Conservation (phyloP, 768 basidiomycete genomes). For the Leccinum barrowsii region DNA sequence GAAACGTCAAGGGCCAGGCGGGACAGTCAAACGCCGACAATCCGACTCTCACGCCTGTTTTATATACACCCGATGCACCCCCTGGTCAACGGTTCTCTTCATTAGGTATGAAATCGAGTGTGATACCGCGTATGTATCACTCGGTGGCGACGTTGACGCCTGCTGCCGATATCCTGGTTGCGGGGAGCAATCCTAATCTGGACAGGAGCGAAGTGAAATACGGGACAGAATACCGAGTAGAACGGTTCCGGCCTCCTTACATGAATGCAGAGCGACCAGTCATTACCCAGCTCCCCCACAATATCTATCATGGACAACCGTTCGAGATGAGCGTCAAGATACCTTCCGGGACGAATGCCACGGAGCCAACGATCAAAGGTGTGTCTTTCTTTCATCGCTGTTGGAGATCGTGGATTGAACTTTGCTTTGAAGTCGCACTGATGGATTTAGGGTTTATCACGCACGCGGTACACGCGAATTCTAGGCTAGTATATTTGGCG, state of each 20-base stretch:
- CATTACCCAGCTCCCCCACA: conserved; percentile 34
- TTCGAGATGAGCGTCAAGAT: conserved; percentile 44
- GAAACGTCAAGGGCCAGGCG: conserved; percentile 64
- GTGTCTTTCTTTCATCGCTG: conserved; percentile 6
- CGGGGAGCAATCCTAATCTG: conserved; percentile 81
- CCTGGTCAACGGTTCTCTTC: conserved; percentile 56
- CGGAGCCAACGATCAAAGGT: conserved; percentile 50
- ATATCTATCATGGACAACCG: conserved; percentile 44
- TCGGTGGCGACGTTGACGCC: conserved; percentile 82
- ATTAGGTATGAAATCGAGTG: conserved; percentile 56
- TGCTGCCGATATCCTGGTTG: conserved; percentile 67
- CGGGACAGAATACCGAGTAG: conserved; percentile 86
- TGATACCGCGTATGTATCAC: conserved; percentile 76
- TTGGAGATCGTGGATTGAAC: conserved; percentile 3
- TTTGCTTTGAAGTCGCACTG: conserved; percentile 48
- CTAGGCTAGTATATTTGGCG: conserved; percentile 67
- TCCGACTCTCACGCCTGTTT: conserved; percentile 61
- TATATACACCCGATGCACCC: conserved; percentile 61
- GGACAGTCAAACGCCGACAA: conserved; percentile 78
- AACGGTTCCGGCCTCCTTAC: conserved; percentile 84
- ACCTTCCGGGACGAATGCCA: conserved; percentile 34
- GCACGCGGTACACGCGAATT: conserved; percentile 72
- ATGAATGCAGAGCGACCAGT: conserved; percentile 59
- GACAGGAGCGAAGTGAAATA: conserved; percentile 71
- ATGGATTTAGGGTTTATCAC: conserved; percentile 86